Evolutionary conservation across 345 rosid genomes (phyloP).

Genomic region (Eucalyptus victrix): DNA sequence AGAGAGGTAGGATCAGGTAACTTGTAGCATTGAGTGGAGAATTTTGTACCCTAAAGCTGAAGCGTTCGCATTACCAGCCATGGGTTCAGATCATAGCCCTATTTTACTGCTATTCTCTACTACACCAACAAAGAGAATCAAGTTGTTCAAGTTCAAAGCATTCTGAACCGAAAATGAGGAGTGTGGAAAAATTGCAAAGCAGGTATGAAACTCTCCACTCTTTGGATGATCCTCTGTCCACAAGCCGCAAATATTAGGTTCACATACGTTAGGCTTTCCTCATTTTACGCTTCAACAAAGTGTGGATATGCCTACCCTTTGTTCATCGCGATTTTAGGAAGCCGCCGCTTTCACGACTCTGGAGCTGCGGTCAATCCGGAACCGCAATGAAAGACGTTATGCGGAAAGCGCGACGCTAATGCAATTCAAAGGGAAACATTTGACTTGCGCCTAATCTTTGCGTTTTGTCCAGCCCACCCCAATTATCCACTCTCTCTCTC

Average conservation of each 20-base stretch:
- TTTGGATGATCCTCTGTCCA: neutral
- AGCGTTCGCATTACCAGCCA: too few relatives aligned
- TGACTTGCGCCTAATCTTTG: neutral
- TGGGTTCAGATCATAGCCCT: too few relatives aligned
- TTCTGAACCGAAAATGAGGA: too few relatives aligned
- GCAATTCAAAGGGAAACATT: neutral
- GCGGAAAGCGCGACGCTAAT: neutral
- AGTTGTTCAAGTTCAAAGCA: too few relatives aligned
- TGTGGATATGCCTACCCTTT: neutral
- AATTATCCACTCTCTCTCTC: neutral
- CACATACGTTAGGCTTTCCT: neutral
- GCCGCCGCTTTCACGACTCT: neutral
- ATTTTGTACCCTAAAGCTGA: too few relatives aligned
- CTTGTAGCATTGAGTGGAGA: too few relatives aligned
- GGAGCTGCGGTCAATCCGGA: neutral
- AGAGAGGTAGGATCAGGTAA: too few relatives aligned
- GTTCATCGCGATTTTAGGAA: neutral
- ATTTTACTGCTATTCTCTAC: too few relatives aligned
- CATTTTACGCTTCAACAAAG: neutral
- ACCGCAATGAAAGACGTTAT: neutral
- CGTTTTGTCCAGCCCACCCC: neutral
- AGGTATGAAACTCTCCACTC: too few relatives aligned
- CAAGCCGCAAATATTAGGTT: neutral
- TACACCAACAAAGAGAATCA: too few relatives aligned
- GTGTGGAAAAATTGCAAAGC: too few relatives aligned